These are phyloP conservation scores for Rhazya stricta DNA, from an alignment of 257 asterid genomes.

Conservation along the genomic window DNA sequence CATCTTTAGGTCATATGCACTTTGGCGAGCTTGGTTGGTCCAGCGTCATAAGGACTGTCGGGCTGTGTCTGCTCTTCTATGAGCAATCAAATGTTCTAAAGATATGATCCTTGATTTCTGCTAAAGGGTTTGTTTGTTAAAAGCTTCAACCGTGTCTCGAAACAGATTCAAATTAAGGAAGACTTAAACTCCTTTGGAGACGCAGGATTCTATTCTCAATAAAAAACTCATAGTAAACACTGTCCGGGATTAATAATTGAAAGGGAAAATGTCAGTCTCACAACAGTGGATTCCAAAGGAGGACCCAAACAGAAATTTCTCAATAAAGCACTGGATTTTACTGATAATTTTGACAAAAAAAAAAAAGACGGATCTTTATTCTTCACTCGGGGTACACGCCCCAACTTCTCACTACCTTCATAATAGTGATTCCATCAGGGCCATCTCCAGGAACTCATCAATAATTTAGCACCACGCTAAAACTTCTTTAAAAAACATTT, in stretches of 20 bases:
- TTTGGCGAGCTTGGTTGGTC: constrained; percentile 8
- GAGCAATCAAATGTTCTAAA: constrained; percentile 1
- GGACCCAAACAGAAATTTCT: too few species aligned
- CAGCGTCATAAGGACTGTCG: neutral
- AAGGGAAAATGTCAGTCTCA: too few species aligned
- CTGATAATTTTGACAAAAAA: too few species aligned
- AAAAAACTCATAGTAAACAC: too few species aligned
- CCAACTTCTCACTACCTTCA: too few species aligned
- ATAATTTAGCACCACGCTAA: neutral
- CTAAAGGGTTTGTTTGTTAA: constrained; percentile 3
- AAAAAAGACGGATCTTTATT: too few species aligned
- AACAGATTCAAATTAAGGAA: neutral
- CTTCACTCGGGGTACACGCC: too few species aligned
- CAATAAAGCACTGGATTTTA: too few species aligned
- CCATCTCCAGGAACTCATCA: neutral
- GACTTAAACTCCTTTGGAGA: too few species aligned
- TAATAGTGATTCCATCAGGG: neutral
- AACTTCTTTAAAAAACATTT: neutral
- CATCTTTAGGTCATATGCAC: constrained; percentile 2
- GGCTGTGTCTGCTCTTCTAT: neutral
- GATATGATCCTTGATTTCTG: constrained; percentile 17
- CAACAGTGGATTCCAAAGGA: too few species aligned
- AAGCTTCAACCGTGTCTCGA: neutral
- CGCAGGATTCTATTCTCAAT: too few species aligned
- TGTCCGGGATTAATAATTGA: too few species aligned